Base-by-base conservation (phyloP, 345 rosid genomes). In the Citrus sinensis region DNA sequence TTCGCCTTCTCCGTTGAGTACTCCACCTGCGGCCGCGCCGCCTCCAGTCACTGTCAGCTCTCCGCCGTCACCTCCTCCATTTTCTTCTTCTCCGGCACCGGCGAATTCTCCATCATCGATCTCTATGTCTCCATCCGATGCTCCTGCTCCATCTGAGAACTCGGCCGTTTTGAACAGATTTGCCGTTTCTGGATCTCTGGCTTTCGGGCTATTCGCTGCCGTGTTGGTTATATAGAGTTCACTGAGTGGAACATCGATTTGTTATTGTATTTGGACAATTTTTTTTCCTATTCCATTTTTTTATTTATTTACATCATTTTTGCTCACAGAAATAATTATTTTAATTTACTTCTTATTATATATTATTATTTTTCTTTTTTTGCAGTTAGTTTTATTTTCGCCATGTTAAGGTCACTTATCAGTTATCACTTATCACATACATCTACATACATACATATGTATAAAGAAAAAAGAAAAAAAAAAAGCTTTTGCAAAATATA, bases 151-250 rank as follows among this genome's bases (percentile, higher is more conserved):
- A 0, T 62, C 67, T 20, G 46, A 67, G 30, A 80, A 42, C 78
- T 68, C 46, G 14, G 76, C 76, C 25, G 42, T 68, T 60, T 72
- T 54, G 27, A 76, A 67, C 32, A 51, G 72, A 29, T 14, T 77
- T 10, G 32, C 64, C 11, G 61, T 63, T 58, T 22, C 70, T 27
- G 79, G 79, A 42, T 20, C 73, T 9, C 24, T 70, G 7, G 67
- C 71, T 30, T 22, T 58, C 24, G 80, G 76, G 14, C 17, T 80
- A 4, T 56, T 80, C 6, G 74, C 76, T 68, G 76, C 78, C 60
- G 76, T 73, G 77, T 73, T 83, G 64, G 34, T 77, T 35, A 55
- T 83, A 54, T 83, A 83, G 78, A 58, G 59, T 32, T 24, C 54
- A 2, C 19, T 11, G 58, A 20, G 63, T 54, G 62, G 17, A 30